Evolutionary conservation across 2,329 filamentous ascomycete genomes (phyloP), one percentile per base, ranked within the genome.

Genomic region (Elsinoe arachidis): DNA sequence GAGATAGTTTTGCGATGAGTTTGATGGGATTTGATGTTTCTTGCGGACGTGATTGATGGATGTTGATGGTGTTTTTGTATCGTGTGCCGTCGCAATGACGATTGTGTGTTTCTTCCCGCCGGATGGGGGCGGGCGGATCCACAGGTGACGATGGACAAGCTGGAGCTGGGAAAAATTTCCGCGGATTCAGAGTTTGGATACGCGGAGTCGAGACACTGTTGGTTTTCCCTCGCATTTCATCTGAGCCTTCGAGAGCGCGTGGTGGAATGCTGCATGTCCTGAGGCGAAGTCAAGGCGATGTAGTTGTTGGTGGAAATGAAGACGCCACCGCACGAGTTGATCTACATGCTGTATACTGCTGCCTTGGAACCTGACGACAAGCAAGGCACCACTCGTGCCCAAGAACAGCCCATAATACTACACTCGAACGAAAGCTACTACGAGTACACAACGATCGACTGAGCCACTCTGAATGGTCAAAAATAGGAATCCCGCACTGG

Each of bases 31-130:
- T 17, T 19, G 10, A 26, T 51, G 26, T 15, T 2, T 34, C 2
- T 7, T 34, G 46, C 12, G 46, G 35, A 1, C 2, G 12, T 35
- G 26, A 35, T n/a, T 15, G 26, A 51, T 51, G 46, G 30, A 35
- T 7, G 26, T 11, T 17, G n/a, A 15, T 15, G 46, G 34, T 35
- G 34, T 3, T 51, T 51, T 34, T 51, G 33, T 34, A 51, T 34
- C 46, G 14, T 30, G 17, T 51, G 33, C 30, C n/a, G 46, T 51
- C 46, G 26, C 46, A 51, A 51, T 51, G 46, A 51, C 46, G 46
- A 51, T 35, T 51, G 26, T 35, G 26, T 30, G 26, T 30, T 30
- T 30, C 26, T 30, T 30, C 3, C 17, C 23, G 15, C 15, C 46
- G 46, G 46, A 51, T 51, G 26, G 26, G 26, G 11, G 46, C 46